phyloP scores from a whole-genome alignment of 176 grass and related monocot genomes.

The Zoysia japonica region DNA sequence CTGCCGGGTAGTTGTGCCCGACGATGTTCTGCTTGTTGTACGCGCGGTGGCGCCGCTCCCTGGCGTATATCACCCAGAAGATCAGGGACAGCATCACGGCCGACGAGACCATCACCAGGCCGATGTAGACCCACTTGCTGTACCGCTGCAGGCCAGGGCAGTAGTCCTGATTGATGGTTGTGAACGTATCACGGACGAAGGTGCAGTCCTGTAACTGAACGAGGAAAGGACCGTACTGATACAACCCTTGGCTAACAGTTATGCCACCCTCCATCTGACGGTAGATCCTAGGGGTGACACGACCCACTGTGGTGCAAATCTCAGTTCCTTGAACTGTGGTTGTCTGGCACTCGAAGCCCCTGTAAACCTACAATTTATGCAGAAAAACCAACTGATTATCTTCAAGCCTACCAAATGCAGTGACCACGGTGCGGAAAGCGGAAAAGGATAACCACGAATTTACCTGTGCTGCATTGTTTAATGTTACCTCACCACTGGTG shows the following conservation, averaged over 20 bases:
- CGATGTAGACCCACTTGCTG: conserved; percentile 81
- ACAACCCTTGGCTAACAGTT: conserved; percentile 63
- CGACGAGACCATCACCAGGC: conserved; percentile 66
- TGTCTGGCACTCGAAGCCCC: conserved; percentile 55
- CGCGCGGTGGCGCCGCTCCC: conserved; percentile 77
- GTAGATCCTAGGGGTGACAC: conserved; percentile 64
- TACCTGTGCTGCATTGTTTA: conserved; percentile 64
- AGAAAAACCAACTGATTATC: background rate
- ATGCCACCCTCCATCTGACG: conserved; percentile 63
- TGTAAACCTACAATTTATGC: conserved; percentile 60
- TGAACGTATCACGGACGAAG: conserved; percentile 84
- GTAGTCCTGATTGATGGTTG: conserved; percentile 54
- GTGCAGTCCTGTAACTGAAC: conserved; percentile 77
- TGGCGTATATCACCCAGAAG: conserved; percentile 84
- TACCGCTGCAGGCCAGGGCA: conserved; percentile 74
- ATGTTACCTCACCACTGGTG: conserved; percentile 60
- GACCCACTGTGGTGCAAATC: conserved; percentile 58
- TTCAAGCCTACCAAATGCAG: background rate
- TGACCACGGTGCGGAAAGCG: too few species aligned
- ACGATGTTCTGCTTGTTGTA: conserved; percentile 59
- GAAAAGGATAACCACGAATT: background rate
- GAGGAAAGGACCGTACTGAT: conserved; percentile 82
- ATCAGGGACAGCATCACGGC: conserved; percentile 78
- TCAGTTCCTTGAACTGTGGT: conserved; percentile 48
- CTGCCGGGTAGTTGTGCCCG: conserved; percentile 19